phyloP scores from a whole-genome alignment of 257 asterid species.

The Paraleonurus japonicus region DNA sequence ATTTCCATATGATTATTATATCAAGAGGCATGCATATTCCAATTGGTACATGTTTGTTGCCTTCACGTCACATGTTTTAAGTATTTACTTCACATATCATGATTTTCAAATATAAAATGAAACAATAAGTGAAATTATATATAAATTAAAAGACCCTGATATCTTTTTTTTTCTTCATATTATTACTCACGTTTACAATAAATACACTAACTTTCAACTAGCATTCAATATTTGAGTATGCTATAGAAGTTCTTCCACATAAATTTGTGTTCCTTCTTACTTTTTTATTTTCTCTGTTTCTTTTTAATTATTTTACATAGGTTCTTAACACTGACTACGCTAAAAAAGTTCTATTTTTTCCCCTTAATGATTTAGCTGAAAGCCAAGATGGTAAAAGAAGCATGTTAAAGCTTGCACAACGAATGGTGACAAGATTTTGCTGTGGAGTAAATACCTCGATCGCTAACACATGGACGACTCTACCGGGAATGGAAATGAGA shows the following conservation, averaged over 20 bases:
- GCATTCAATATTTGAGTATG: neutral
- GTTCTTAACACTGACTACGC: neutral
- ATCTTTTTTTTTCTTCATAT: neutral
- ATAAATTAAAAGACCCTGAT: neutral
- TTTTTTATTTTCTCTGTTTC: neutral
- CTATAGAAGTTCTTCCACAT: neutral
- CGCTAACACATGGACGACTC: constrained; percentile 40
- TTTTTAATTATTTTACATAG: neutral
- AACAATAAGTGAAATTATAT: too few species aligned
- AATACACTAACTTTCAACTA: neutral
- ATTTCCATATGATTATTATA: neutral
- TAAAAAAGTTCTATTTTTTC: neutral
- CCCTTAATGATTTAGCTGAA: neutral
- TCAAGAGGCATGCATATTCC: neutral
- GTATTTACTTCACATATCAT: too few species aligned
- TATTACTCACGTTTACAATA: neutral
- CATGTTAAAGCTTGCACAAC: constrained; percentile 36
- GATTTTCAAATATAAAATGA: too few species aligned
- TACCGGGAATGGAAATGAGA: constrained; percentile 31
- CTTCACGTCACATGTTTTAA: too few species aligned
- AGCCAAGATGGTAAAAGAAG: constrained; percentile 23
- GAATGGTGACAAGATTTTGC: constrained; percentile 41
- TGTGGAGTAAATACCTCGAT: constrained; percentile 31
- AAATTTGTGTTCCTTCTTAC: neutral
- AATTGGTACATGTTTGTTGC: too few species aligned